phyloP scores from a whole-genome alignment of 2,329 filamentous ascomycete species.

The Trichoderma breve region DNA sequence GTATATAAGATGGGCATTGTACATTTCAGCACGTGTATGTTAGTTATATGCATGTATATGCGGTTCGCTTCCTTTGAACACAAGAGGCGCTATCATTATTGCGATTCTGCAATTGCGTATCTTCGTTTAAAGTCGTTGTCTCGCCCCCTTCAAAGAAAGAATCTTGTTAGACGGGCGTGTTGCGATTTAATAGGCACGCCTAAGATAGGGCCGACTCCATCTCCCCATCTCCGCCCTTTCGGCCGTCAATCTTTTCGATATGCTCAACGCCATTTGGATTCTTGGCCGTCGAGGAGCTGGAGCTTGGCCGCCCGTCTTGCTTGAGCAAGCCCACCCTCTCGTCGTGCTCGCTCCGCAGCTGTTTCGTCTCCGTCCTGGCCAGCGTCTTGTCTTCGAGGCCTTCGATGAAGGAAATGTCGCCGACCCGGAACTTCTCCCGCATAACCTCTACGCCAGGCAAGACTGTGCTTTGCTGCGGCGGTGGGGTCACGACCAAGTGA shows the following conservation, averaged over 20 bases:
- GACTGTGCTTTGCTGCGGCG: neutral
- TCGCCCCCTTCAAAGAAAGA: neutral
- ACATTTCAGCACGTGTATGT: neutral
- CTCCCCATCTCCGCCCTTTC: neutral
- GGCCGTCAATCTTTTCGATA: neutral
- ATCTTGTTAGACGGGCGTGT: neutral
- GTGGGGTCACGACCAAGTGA: slow-evolving; percentile 23
- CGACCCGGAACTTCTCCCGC: slow-evolving; percentile 42
- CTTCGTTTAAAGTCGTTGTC: neutral
- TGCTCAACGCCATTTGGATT: neutral
- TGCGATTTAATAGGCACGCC: neutral
- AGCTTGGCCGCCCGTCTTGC: slow-evolving; percentile 21
- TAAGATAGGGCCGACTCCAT: neutral
- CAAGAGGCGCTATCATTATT: neutral
- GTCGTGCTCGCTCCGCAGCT: slow-evolving; percentile 36
- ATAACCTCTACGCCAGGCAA: slow-evolving; percentile 27
- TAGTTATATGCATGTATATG: neutral
- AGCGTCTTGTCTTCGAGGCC: slow-evolving; percentile 42
- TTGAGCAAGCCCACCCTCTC: slow-evolving; percentile 28
- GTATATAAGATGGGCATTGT: neutral
- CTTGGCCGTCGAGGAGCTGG: neutral
- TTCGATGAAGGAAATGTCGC: slow-evolving; percentile 34
- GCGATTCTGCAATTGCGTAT: neutral
- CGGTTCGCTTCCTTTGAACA: neutral
- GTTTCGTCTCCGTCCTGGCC: slow-evolving; percentile 35